Evolutionary conservation across 305 asterid species (phyloP).

Genomic region (Striga hermonthica): DNA sequence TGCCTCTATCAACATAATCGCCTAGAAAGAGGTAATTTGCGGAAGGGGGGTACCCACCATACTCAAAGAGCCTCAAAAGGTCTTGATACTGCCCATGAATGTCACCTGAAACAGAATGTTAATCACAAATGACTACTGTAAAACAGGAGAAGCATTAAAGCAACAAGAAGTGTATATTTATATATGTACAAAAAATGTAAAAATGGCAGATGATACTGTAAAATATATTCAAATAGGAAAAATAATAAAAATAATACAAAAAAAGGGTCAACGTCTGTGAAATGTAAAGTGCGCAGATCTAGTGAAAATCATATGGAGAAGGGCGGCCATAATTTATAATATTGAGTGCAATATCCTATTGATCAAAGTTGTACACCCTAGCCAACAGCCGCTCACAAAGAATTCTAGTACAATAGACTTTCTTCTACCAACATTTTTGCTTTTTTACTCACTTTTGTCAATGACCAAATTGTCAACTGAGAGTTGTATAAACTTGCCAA

Average conservation of each 20-base stretch:
- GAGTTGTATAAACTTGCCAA: neutral
- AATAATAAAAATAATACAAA: too few relatives aligned
- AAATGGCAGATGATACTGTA: neutral
- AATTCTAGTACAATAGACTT: neutral
- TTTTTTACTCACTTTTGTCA: neutral
- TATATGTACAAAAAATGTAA: neutral
- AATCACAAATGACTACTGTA: neutral
- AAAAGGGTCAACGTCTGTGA: neutral
- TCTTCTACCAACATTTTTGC: neutral
- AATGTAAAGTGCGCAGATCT: neutral
- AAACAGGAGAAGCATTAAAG: slow-evolving; percentile 1
- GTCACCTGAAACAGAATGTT: slow-evolving; percentile 51
- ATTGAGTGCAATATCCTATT: neutral
- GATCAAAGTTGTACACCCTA: neutral
- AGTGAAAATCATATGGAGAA: neutral
- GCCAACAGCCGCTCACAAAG: neutral
- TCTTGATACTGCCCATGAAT: slow-evolving; percentile 86
- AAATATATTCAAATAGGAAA: neutral
- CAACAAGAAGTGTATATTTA: neutral
- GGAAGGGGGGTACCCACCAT: slow-evolving; percentile 71
- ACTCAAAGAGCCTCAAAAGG: slow-evolving; percentile 61
- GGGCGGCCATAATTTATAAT: neutral
- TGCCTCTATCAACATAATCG: slow-evolving; percentile 82
- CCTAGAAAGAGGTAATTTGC: slow-evolving; percentile 76
- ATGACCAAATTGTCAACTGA: neutral